Conservation (phyloP, 2,329 filamentous ascomycete species). For the Phyllosticta ampelicida region DNA sequence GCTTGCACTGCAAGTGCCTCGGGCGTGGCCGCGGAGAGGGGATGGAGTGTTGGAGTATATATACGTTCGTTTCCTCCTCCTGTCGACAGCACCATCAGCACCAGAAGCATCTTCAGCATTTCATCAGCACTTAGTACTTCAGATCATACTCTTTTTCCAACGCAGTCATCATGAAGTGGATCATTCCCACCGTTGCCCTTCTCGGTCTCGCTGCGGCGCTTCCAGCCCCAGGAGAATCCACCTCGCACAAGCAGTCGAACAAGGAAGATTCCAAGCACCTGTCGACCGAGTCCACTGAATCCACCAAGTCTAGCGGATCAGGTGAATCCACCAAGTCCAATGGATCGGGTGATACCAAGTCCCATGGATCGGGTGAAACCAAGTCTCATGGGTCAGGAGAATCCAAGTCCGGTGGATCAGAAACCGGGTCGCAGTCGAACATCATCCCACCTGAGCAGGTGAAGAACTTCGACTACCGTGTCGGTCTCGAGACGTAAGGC, state of each 20-base stretch:
- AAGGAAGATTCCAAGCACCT: no score
- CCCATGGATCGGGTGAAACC: no score
- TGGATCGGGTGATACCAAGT: no score
- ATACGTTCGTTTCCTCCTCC: neutral
- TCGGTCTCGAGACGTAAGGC: neutral
- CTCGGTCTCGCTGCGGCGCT: neutral
- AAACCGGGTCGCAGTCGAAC: no score
- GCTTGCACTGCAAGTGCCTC: neutral
- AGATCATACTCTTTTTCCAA: neutral
- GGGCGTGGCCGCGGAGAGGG: neutral
- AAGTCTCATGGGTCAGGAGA: no score
- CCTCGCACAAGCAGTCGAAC: neutral
- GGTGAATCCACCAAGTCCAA: no score
- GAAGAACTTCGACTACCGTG: neutral
- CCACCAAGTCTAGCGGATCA: no score
- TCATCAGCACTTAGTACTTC: neutral
- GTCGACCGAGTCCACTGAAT: no score
- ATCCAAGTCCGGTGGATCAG: no score
- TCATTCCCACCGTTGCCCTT: neutral
- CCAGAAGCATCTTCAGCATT: neutral
- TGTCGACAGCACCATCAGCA: neutral
- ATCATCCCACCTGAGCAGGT: neutral
- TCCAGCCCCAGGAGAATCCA: no score
- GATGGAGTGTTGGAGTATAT: neutral
- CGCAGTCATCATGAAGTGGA: neutral